Conservation (phyloP, 129 eudicot species). For the Logfia minima region DNA sequence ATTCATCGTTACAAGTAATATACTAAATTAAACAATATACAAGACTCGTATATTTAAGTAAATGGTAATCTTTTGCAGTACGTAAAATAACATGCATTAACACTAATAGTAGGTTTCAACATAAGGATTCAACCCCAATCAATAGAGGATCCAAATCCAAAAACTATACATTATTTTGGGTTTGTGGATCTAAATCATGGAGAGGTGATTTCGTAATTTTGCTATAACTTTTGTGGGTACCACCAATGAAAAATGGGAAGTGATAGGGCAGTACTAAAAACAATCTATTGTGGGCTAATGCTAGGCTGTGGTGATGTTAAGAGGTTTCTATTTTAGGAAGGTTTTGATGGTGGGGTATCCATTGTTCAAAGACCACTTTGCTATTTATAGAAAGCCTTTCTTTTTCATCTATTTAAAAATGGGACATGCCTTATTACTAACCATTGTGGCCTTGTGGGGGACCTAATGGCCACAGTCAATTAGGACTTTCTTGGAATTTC, state of each 20-base stretch:
- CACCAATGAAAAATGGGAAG: constrained; percentile 28
- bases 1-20: too few species aligned
- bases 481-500: constrained; percentile 41
- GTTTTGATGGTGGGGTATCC: constrained; percentile 34
- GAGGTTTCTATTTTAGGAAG: constrained; percentile 35
- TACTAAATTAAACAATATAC: too few species aligned
- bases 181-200: neutral
- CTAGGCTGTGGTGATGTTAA: constrained; percentile 55
- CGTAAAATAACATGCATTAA: too few species aligned
- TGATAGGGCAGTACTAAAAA: constrained; percentile 32
- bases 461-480: constrained; percentile 40
- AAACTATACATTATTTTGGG: too few species aligned
- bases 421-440: constrained; percentile 43
- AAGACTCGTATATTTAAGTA: too few species aligned
- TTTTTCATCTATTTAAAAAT: constrained; percentile 32
- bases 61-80: too few species aligned
- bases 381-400: constrained; percentile 40
- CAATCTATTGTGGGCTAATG: constrained; percentile 52
- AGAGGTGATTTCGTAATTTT: constrained; percentile 18
- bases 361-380: constrained; percentile 32
- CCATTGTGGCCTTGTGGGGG: constrained; percentile 38
- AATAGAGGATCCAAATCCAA: too few species aligned
- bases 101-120: too few species aligned
- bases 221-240: constrained; percentile 14
- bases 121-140: too few species aligned